A percentile compares a stretch with the other conserved stretches of the same genome.
Conservation (phyloP, 352 stramenopile species). For the Phytophthora constricta region DNA sequence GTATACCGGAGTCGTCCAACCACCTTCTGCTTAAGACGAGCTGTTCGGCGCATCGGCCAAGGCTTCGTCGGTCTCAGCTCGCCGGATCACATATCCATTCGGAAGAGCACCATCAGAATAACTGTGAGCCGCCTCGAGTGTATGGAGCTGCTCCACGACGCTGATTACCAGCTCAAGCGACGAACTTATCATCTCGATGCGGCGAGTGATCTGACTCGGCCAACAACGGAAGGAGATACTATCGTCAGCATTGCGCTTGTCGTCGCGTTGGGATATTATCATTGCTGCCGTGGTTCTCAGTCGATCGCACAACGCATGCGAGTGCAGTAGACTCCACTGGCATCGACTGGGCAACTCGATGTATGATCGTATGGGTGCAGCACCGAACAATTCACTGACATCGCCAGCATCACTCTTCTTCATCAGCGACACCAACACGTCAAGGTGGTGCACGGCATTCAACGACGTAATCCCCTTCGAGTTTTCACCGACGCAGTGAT, state of each 20-base stretch:
- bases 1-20: no score
- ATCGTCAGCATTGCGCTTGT: conserved; percentile 21
- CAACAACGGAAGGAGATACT: conserved; percentile 33
- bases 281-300: conserved; percentile 27
- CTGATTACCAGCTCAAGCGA: conserved; percentile 30
- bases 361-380: conserved; percentile 3
- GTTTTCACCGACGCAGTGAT: conserved; percentile 17
- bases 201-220: conserved; percentile 30
- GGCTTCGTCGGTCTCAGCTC: conserved; percentile 29
- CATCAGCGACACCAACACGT: conserved; percentile 28
- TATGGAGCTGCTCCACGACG: conserved; percentile 19
- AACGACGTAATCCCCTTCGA: conserved; percentile 9
- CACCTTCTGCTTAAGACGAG: conserved; percentile 19
- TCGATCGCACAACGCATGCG: conserved; percentile 33
- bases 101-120: conserved; percentile 19
- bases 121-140: conserved; percentile 3
- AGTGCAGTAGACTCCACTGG: conserved; percentile 24
- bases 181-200: conserved; percentile 31
- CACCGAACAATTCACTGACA: not conserved
- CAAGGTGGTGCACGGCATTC: conserved; percentile 18
- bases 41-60: conserved; percentile 4
- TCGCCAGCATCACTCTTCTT: not conserved
- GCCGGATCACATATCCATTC: conserved; percentile 17
- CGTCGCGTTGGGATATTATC: conserved; percentile 25
- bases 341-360: conserved; percentile 21